Evolutionary conservation across 2,329 filamentous ascomycete genomes (phyloP).

Genomic region (Xylaria sp.): DNA sequence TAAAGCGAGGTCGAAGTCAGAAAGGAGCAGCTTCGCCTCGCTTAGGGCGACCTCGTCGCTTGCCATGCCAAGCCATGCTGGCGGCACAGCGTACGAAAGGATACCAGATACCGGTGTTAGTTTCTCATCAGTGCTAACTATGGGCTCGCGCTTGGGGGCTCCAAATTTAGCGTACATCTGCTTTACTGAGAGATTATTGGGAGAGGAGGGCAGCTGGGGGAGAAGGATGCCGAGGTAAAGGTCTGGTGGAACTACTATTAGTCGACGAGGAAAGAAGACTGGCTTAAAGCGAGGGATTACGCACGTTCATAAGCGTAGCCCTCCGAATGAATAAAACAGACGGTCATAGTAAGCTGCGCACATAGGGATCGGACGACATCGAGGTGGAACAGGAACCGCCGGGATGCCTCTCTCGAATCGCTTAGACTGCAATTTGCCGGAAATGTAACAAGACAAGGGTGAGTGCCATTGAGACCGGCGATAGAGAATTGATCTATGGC

Average conservation of each 20-base stretch:
- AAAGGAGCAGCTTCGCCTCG: not conserved
- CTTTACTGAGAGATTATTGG: constrained; percentile 11
- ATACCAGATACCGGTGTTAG: not conserved
- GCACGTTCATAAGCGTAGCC: not conserved
- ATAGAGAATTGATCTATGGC: constrained; percentile 2
- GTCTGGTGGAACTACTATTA: not conserved
- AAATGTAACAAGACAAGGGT: constrained; percentile 14
- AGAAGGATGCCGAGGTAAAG: constrained; percentile 2
- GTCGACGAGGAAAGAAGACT: not conserved
- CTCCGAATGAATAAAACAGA: not conserved
- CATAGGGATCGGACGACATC: constrained; percentile 10
- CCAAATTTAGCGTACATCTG: constrained; percentile 11
- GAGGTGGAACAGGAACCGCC: not conserved
- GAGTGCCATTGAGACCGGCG: constrained; percentile 10
- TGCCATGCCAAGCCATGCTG: constrained; percentile 1
- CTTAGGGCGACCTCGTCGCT: not conserved
- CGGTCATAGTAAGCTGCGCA: constrained; percentile 8
- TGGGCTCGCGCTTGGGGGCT: not conserved
- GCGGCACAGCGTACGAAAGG: not conserved
- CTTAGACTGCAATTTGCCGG: not conserved
- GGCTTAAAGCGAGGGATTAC: not conserved
- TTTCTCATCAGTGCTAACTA: constrained; percentile 6
- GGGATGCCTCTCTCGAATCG: not conserved
- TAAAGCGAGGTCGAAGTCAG: constrained; percentile 14
- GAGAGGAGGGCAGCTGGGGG: not conserved